Evolutionary conservation across 2,329 filamentous ascomycete species (phyloP), one percentile per base, ranked within the genome.

Genomic region (Volutella citrinella): DNA sequence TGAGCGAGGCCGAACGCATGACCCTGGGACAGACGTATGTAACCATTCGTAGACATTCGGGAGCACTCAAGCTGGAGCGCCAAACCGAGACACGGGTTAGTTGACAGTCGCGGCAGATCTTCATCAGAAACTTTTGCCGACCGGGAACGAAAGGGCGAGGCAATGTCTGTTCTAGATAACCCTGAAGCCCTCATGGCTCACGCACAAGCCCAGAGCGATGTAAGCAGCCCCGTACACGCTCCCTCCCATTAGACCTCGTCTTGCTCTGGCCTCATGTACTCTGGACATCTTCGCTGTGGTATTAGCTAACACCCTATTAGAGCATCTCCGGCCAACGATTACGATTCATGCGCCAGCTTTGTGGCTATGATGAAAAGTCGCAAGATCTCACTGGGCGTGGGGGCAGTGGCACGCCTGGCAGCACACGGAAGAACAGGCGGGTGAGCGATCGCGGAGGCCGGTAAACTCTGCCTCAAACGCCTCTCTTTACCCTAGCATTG

Each of bases 171-270:
- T 23, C 66, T 82, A 4, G 72, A 77, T 43, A 69, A 57, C 17
- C 77, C 76, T 0, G 77, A 81, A 49, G 58, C 75, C 36, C 59
- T 82, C 29, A 74, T 78, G 66, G 78, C 77, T 64, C 69, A 76
- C 25, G 73, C 78, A 3, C 67, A 73, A 44, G 69, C 69, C 43
- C 64, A 65, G 19, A 66, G 67, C 19, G 71, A 78, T 46, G 78
- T 82, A 52, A 48, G 73, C 11, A 10, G n/a, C n/a, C n/a, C n/a
- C n/a, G n/a, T n/a, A n/a, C n/a, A n/a, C n/a, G n/a, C n/a, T n/a
- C n/a, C n/a, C n/a, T n/a, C n/a, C n/a, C n/a, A n/a, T n/a, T n/a
- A n/a, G n/a, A n/a, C n/a, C n/a, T n/a, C n/a, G n/a, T n/a, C n/a
- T n/a, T 64, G 8, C 6, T 19, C 24, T 19, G 11, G 5, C 21